These are phyloP conservation scores for Penicillium sp. DNA, from an alignment of 2,329 filamentous ascomycete species.

Conservation along the genomic window DNA sequence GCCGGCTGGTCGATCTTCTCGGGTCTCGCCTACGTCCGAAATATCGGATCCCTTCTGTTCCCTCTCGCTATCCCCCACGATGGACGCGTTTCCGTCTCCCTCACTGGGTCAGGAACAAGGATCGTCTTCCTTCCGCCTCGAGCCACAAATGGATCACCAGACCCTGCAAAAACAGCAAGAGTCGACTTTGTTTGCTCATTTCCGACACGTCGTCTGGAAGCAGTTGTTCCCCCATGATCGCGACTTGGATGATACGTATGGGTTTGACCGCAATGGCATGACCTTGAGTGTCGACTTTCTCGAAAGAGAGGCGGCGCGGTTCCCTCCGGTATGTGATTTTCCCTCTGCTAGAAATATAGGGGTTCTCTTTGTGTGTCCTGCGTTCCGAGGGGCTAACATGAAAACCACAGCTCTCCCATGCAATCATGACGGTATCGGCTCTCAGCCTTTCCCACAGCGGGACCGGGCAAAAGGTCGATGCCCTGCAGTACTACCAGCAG, in stretches of 20 bases:
- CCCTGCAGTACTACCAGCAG: slow-evolving; percentile 51
- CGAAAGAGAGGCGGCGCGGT: slow-evolving; percentile 44
- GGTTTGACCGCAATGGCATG: slow-evolving; percentile 15
- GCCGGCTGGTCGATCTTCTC: slow-evolving; percentile 25
- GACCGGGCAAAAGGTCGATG: slow-evolving; percentile 43
- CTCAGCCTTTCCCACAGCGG: slow-evolving; percentile 47
- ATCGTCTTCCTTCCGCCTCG: slow-evolving; percentile 10
- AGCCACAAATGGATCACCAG: slow-evolving; percentile 16
- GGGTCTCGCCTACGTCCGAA: slow-evolving; percentile 33
- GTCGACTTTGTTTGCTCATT: slow-evolving; percentile 33
- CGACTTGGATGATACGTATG: slow-evolving; percentile 15
- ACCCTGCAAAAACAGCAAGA: slow-evolving; percentile 28
- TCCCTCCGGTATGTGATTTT: slow-evolving; percentile 44
- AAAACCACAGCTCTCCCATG: slow-evolving; percentile 45
- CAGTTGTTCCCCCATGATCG: slow-evolving; percentile 32
- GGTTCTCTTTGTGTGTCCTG: neutral
- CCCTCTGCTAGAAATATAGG: too few relatives aligned
- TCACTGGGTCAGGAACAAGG: slow-evolving; percentile 19
- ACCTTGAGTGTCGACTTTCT: slow-evolving; percentile 39
- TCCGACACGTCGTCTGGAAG: slow-evolving; percentile 38
- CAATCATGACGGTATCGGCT: slow-evolving; percentile 54
- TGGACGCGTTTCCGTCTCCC: slow-evolving; percentile 20
- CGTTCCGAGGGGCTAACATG: slow-evolving; percentile 1
- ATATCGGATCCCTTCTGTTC: slow-evolving; percentile 23
- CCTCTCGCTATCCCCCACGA: slow-evolving; percentile 22